These are phyloP conservation scores for Kwoniella heveanensis DNA, from an alignment of 768 basidiomycete genomes.

Conservation along the genomic window DNA sequence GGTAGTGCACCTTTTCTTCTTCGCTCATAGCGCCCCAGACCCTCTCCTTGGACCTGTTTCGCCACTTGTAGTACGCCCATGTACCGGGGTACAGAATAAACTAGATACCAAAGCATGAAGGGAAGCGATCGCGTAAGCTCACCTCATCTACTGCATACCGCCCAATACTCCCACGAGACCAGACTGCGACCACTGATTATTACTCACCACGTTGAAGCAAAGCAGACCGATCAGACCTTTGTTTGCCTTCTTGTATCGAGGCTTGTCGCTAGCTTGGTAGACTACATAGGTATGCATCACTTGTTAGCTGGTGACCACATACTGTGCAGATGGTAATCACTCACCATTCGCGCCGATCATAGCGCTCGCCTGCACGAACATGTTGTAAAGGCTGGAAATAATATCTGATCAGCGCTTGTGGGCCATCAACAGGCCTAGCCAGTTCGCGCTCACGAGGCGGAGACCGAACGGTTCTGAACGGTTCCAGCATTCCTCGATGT, in stretches of 20 bases:
- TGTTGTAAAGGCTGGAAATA: conserved; percentile 45
- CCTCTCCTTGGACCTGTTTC: conserved; percentile 41
- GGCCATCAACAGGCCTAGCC: no score
- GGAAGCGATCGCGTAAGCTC: no score
- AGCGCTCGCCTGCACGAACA: conserved; percentile 49
- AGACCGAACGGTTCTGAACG: conserved; percentile 53
- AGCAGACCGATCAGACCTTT: conserved; percentile 48
- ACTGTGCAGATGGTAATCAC: not conserved
- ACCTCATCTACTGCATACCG: no score
- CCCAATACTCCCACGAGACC: no score
- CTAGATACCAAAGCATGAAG: not conserved
- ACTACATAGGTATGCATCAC: not conserved
- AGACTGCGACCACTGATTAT: no score
- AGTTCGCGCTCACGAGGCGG: conserved; percentile 43
- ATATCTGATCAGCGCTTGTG: not conserved
- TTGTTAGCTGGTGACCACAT: not conserved
- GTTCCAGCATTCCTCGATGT: conserved; percentile 45
- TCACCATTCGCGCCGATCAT: conserved; percentile 48
- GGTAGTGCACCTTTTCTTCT: conserved; percentile 49
- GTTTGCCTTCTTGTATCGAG: conserved; percentile 44
- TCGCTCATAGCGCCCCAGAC: conserved; percentile 48
- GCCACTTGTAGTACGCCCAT: conserved; percentile 45
- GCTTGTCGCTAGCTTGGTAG: conserved; percentile 19
- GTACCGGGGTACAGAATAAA: conserved; percentile 47
- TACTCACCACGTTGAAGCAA: conserved; percentile 51